phyloP scores from a whole-genome alignment of 2,329 filamentous ascomycete genomes.

The Stachybotrys chartarum region DNA sequence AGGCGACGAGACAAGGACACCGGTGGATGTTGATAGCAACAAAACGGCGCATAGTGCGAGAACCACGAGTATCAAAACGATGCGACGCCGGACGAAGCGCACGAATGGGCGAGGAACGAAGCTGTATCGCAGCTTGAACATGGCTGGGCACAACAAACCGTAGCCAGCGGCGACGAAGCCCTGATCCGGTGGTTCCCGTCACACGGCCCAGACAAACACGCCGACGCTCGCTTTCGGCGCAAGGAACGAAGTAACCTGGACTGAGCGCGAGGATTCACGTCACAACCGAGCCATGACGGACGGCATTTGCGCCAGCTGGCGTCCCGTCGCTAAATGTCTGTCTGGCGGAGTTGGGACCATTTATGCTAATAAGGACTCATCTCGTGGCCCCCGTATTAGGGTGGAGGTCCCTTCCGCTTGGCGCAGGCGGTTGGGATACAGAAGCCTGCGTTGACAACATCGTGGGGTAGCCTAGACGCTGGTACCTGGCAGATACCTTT shows the following conservation, averaged over 20 bases:
- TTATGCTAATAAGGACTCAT: too few relatives aligned
- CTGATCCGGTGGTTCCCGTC: background rate
- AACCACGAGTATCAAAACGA: slow-evolving; percentile 42
- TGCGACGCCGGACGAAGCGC: slow-evolving; percentile 43
- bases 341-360: too few relatives aligned
- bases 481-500: too few relatives aligned
- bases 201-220: background rate
- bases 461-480: too few relatives aligned
- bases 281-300: too few relatives aligned
- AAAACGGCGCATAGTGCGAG: slow-evolving; percentile 47
- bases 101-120: slow-evolving; percentile 42
- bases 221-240: background rate
- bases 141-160: background rate
- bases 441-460: too few relatives aligned
- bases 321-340: too few relatives aligned
- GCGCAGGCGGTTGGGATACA: too few relatives aligned
- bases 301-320: too few relatives aligned
- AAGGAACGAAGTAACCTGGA: background rate
- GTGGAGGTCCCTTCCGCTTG: too few relatives aligned
- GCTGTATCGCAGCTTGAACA: slow-evolving; percentile 21
- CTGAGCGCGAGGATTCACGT: background rate
- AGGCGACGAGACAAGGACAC: slow-evolving; percentile 37
- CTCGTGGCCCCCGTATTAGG: too few relatives aligned
- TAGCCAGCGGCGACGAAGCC: background rate
- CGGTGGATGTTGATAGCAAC: slow-evolving; percentile 45